phyloP scores from a whole-genome alignment of 306 rosid genomes.

The Cyamopsis tetragonoloba region DNA sequence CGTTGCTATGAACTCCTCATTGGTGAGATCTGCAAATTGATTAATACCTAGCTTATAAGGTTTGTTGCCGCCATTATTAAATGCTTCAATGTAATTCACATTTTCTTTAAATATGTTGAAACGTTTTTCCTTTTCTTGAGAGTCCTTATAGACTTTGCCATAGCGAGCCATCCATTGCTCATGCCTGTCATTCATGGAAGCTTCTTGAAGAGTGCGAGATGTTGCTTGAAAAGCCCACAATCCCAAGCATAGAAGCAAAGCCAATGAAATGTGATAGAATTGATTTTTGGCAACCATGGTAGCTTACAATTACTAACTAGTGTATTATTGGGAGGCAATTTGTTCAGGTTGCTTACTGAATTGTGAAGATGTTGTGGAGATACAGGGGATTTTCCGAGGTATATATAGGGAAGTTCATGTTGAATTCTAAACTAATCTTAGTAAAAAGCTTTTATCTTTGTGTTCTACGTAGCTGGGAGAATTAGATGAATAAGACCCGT shows the following conservation, averaged over 20 bases:
- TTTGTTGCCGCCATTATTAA: slow-evolving; percentile 23
- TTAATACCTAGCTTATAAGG: slow-evolving; percentile 26
- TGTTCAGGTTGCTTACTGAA: not conserved
- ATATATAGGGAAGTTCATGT: not conserved
- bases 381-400: not conserved
- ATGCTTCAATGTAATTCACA: slow-evolving; percentile 10
- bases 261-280: not conserved
- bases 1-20: slow-evolving; percentile 28
- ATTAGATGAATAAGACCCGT: not conserved
- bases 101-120: slow-evolving; percentile 27
- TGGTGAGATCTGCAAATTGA: slow-evolving; percentile 31
- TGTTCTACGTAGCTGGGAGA: not conserved
- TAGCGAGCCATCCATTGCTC: slow-evolving; percentile 19
- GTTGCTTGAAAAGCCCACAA: slow-evolving; percentile 17
- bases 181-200: slow-evolving; percentile 18
- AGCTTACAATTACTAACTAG: not conserved
- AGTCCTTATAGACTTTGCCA: not conserved
- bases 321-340: not conserved
- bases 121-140: slow-evolving; percentile 18
- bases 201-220: slow-evolving; percentile 28
- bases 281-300: slow-evolving; percentile 18
- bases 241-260: slow-evolving; percentile 25
- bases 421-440: too few relatives aligned
- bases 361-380: not conserved
- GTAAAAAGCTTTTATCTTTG: too few relatives aligned